Evolutionary conservation across 768 basidiomycete species (phyloP).

Genomic region (Favolaschia claudopus): DNA sequence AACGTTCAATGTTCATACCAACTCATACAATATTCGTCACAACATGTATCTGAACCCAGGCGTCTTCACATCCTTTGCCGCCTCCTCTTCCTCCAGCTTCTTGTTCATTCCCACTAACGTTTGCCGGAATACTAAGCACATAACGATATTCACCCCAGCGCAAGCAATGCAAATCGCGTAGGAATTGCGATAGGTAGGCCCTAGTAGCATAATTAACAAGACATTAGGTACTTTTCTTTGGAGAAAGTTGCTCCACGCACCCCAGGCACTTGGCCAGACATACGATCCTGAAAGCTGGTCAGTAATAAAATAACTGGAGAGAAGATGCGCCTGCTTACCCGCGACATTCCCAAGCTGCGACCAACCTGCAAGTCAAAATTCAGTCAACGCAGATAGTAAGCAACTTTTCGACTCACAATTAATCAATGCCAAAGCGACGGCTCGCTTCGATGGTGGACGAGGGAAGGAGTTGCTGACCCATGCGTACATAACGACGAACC

Average conservation of each 20-base stretch:
- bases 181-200: conserved; percentile 70
- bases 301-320: neutral
- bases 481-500: conserved; percentile 66
- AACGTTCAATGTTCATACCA: neutral
- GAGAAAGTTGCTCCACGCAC: too few species aligned
- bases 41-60: conserved; percentile 61
- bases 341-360: conserved; percentile 85
- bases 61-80: conserved; percentile 48
- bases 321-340: conserved; percentile 32
- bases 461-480: conserved; percentile 67
- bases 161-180: conserved; percentile 79
- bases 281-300: conserved; percentile 59
- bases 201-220: too few species aligned
- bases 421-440: conserved; percentile 80
- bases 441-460: conserved; percentile 81
- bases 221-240: too few species aligned
- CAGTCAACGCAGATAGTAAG: too few species aligned
- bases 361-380: too few species aligned
- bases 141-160: conserved; percentile 56
- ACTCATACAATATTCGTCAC: conserved; percentile 32
- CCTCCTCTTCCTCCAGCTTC: conserved; percentile 42
- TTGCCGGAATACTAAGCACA: conserved; percentile 58
- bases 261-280: conserved; percentile 72
- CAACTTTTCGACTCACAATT: too few species aligned
- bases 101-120: conserved; percentile 50